Evolutionary conservation across 2,329 filamentous ascomycete species (phyloP).

Genomic region (Sporothrix humicola): DNA sequence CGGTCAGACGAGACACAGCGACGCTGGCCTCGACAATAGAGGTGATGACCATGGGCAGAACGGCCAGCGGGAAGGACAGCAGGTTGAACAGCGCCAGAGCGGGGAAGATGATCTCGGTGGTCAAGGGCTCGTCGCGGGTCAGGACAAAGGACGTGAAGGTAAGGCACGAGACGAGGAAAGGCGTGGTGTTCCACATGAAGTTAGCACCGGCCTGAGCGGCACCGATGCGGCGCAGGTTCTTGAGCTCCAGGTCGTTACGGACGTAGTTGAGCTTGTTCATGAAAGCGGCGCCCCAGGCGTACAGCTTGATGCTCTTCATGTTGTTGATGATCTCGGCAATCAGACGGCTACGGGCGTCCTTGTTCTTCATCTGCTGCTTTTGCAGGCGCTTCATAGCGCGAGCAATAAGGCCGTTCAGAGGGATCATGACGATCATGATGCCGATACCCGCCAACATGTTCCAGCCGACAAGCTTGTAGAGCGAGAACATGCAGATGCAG

Average conservation of each 20-base stretch:
- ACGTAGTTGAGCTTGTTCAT: constrained; percentile 97
- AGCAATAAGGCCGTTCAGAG: constrained; percentile 90
- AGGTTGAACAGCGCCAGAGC: constrained; percentile 94
- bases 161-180: constrained; percentile 95
- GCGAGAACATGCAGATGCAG: constrained; percentile 88
- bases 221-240: constrained; percentile 94
- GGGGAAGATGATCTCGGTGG: constrained; percentile 94
- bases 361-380: constrained; percentile 98
- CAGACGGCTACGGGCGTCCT: constrained; percentile 87
- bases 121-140: constrained; percentile 78
- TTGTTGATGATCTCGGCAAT: constrained; percentile 99
- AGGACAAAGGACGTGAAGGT: constrained; percentile 95
- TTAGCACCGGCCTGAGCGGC: constrained; percentile 93
- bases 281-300: constrained; percentile 95
- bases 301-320: constrained; percentile 99
- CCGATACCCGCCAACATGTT: constrained; percentile 96
- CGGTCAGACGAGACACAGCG: constrained; percentile 82
- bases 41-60: constrained; percentile 97
- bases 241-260: constrained; percentile 92
- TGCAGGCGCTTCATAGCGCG: constrained; percentile 92
- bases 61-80: constrained; percentile 89
- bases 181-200: constrained; percentile 97
- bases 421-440: constrained; percentile 97
- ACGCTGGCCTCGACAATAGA: constrained; percentile 96
- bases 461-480: constrained; percentile 92